Evolutionary conservation across 345 rosid species (phyloP).

Genomic region (Microthlaspi erraticum): DNA sequence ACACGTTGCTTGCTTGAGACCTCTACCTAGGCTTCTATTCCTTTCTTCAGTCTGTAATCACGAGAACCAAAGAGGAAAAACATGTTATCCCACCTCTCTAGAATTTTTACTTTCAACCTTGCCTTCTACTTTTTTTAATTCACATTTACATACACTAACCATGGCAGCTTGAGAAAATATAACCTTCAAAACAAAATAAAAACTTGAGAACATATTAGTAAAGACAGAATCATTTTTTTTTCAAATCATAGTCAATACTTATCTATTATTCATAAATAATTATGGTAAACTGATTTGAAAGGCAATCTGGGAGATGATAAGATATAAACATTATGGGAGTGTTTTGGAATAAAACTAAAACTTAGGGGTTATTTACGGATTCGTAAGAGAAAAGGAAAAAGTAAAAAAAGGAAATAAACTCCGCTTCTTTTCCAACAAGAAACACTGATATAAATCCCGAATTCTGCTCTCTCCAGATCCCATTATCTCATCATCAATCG

Average conservation of each 20-base stretch:
- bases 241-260: no score
- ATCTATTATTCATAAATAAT: no score
- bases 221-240: no score
- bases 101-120: background rate
- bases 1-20: slow-evolving; percentile 34
- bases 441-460: slow-evolving; percentile 41
- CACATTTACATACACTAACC: background rate
- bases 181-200: no score
- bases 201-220: no score
- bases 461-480: slow-evolving; percentile 16
- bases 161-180: background rate
- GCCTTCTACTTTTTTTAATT: background rate
- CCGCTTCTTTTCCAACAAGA: slow-evolving; percentile 60
- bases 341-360: background rate
- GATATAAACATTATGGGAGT: background rate
- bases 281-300: background rate
- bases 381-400: background rate
- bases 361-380: background rate
- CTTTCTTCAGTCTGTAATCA: slow-evolving; percentile 36
- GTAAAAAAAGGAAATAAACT: slow-evolving; percentile 14
- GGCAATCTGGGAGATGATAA: background rate
- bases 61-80: background rate
- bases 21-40: slow-evolving; percentile 28
- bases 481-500: slow-evolving; percentile 5
- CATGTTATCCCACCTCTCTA: background rate